Evolutionary conservation across 345 rosid genomes (phyloP), one percentile per base, ranked within the genome.

Genomic region (Schrenkiella parvula): DNA sequence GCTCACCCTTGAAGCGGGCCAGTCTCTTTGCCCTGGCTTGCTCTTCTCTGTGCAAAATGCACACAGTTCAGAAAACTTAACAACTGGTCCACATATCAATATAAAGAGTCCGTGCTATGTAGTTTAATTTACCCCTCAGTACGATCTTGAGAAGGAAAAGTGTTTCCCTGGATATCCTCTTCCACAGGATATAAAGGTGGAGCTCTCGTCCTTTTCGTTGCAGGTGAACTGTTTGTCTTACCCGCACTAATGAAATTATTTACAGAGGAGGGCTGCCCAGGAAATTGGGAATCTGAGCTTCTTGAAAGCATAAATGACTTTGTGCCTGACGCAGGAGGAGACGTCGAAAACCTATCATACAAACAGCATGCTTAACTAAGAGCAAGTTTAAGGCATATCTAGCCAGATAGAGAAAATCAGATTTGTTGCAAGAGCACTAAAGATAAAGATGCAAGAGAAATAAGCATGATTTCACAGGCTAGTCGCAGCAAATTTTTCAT

Each of bases 21-120:
- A 86, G 80, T 55, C 95, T 83, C 82, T 89, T 91, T 35, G 86
- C 95, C 85, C 88, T 91, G 81, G 95, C 96, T 78, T 87, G 85
- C 73, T 81, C 83, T 82, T 91, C 96, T 74, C 97, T 91, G 81
- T 42, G 60, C 57, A 61, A 68, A 46, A 64, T 66, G 64, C 26
- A 42, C 42, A 60, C 52, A 67, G 41, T 19, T 54, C 47, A 37
- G 55, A 68, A 62, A 67, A 46, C 74, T 53, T 68, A 37, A 15
- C 13, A 59, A 23, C 38, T 43, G 68, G 18, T 52, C 19, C 56
- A 59, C 55, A 56, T 28, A 13, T 44, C n/a, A 11, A 55, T 37
- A 54, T 35, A 47, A 68, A 56, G 62, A 68, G 61, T 68, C 60
- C 14, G 35, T 29, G 22, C 35, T 21, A 67, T 63, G 70, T 21